Evolutionary conservation across 164 flowering plant species (phyloP).

Genomic region (Stephania yunnanensis): DNA sequence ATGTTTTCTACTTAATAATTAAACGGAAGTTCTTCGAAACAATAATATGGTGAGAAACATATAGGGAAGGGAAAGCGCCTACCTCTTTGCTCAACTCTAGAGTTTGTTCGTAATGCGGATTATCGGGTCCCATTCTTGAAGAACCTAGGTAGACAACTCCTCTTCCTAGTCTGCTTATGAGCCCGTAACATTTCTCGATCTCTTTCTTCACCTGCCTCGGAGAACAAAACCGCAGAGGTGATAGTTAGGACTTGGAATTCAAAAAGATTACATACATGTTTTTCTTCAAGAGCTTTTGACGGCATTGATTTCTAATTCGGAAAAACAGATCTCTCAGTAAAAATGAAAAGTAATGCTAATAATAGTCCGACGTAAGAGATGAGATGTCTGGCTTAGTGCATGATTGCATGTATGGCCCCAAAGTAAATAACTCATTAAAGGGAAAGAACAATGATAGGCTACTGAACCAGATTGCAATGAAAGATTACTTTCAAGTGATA

Average conservation of each 20-base stretch:
- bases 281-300: not conserved
- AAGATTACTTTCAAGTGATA: not conserved
- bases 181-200: conserved; percentile 63
- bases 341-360: not conserved
- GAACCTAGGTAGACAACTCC: conserved; percentile 91
- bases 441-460: not conserved
- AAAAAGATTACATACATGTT: not conserved
- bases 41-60: not conserved
- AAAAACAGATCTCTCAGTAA: not conserved
- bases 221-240: conserved; percentile 10
- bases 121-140: conserved; percentile 62
- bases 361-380: not conserved
- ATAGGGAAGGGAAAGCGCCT: conserved; percentile 18
- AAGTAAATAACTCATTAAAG: not conserved
- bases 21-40: not conserved
- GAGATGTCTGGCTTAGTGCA: not conserved
- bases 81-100: conserved; percentile 70
- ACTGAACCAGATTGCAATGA: not conserved
- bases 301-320: not conserved
- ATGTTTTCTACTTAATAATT: not conserved
- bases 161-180: conserved; percentile 75
- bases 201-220: conserved; percentile 62
- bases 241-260: not conserved
- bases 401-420: no score
- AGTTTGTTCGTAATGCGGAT: conserved; percentile 68